phyloP scores from a whole-genome alignment of 2,329 filamentous ascomycete genomes.

The Stagonosporopsis rhizophila region DNA sequence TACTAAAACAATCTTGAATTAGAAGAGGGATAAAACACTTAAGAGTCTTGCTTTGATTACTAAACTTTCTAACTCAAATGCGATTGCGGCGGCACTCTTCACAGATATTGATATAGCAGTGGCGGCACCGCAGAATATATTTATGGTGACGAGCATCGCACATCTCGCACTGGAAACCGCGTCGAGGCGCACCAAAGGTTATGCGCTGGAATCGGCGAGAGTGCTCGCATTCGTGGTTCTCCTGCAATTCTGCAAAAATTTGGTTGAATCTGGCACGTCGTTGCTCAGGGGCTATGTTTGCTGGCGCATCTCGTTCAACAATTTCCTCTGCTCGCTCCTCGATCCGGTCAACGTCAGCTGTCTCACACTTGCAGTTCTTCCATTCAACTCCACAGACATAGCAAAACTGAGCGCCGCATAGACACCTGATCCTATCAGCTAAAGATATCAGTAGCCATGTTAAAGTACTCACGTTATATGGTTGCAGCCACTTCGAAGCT shows the following conservation, averaged over 20 bases:
- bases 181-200: not conserved
- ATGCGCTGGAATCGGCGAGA: conserved; percentile 26
- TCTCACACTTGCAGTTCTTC: conserved; percentile 13
- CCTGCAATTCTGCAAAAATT: conserved; percentile 21
- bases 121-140: conserved; percentile 34
- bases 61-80: conserved; percentile 13
- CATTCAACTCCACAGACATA: not conserved
- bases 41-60: too few relatives aligned
- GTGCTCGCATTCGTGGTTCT: conserved; percentile 37
- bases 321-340: conserved; percentile 33
- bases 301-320: conserved; percentile 27
- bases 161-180: conserved; percentile 35
- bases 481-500: conserved; percentile 25
- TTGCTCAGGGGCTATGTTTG: conserved; percentile 18
- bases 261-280: conserved; percentile 17
- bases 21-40: too few relatives aligned
- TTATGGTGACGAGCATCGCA: conserved; percentile 29
- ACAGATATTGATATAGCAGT: conserved; percentile 32
- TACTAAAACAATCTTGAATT: too few relatives aligned
- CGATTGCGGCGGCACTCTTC: conserved; percentile 33
- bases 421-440: not conserved
- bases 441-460: too few relatives aligned
- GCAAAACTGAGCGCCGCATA: not conserved
- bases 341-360: conserved; percentile 17
- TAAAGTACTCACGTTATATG: conserved; percentile 35